Evolutionary conservation across 768 basidiomycete species (phyloP), one percentile per base, ranked within the genome.

Genomic region (Tubosaeta sp.): DNA sequence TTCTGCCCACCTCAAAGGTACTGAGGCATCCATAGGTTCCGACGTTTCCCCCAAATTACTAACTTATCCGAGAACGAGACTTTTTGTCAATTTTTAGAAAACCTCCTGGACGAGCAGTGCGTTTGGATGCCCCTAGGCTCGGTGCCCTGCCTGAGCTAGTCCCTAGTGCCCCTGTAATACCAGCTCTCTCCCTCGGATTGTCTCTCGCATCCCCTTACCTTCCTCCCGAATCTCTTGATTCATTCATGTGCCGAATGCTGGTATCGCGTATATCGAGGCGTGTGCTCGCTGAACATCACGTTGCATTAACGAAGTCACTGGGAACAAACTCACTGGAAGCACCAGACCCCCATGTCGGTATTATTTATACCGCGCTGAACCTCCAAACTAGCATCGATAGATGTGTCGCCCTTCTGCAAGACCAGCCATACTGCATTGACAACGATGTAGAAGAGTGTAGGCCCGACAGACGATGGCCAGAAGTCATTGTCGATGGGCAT

Each of bases 221-320:
- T 8, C 74, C 81, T 0, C 85, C 92, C 0, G 90, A 92, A 52
- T 76, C 80, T 35, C 76, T 94, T 12, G 91, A 94, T 65, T 77
- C 87, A 3, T 91, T 93, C 67, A 90, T 93, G 86, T 80, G 84
- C 21, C 82, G 91, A 21, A 95, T 95, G 92, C 78, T 95, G 10
- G 80, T 91, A 44, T 94, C 92, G 2, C 80, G 92, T 47, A 93
- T 94, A 65, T 93, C 91, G 12, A 79, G 92, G 19, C 83, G 92
- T 29, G 93, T 95, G 29, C 77, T 95, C 21, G 88, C 83, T 4
- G 90, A 94, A 63, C 92, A 95, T 58, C 92, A 95, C 59, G 80
- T 94, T 47, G 87, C 90, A 2, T 74, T 95, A 6, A 87, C 90
- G 7, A 76, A 80, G 50, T 78, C 76, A 24, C 73, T 81, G 51